A percentile compares a stretch with the other conserved stretches of the same genome.
These are phyloP conservation scores for Boletus mariae DNA, from an alignment of 1,284 basidiomycete genomes.

Conservation along the genomic window DNA sequence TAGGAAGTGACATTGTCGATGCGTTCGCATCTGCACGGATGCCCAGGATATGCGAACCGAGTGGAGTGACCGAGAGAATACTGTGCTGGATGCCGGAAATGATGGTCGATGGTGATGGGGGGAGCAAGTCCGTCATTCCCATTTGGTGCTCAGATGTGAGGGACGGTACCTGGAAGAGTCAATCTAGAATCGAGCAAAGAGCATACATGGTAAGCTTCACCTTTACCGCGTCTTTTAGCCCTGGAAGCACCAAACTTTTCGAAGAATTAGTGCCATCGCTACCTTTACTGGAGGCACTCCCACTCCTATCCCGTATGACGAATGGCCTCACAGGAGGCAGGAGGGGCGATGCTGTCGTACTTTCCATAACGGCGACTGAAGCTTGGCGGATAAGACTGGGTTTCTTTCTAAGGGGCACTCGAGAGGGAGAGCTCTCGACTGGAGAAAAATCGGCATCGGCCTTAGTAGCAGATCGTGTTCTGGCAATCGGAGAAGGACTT, in stretches of 20 bases:
- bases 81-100: slow-evolving; percentile 45
- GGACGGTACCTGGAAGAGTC: slow-evolving; percentile 50
- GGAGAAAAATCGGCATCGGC: slow-evolving; percentile 35
- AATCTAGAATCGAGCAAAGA: slow-evolving; percentile 4
- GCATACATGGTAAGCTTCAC: slow-evolving; percentile 32
- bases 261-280: slow-evolving; percentile 29
- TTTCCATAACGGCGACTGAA: slow-evolving; percentile 47
- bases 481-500: slow-evolving; percentile 36
- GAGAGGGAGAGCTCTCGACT: slow-evolving; percentile 13
- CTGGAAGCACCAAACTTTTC: slow-evolving; percentile 46
- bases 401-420: slow-evolving; percentile 23
- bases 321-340: slow-evolving; percentile 46
- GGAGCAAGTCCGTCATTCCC: slow-evolving; percentile 67
- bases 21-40: slow-evolving; percentile 30
- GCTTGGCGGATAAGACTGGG: slow-evolving; percentile 45
- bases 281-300: slow-evolving; percentile 43
- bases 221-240: slow-evolving; percentile 71
- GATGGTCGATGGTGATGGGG: slow-evolving; percentile 69
- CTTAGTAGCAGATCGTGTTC: slow-evolving; percentile 51
- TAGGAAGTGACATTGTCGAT: slow-evolving; percentile 36
- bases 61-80: slow-evolving; percentile 39
- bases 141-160: slow-evolving; percentile 66
- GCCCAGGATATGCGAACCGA: slow-evolving; percentile 33
- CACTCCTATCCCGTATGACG: slow-evolving; percentile 44
- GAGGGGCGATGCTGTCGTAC: slow-evolving; percentile 28